phyloP scores from a whole-genome alignment of 345 rosid genomes.

The Linum lewisii region DNA sequence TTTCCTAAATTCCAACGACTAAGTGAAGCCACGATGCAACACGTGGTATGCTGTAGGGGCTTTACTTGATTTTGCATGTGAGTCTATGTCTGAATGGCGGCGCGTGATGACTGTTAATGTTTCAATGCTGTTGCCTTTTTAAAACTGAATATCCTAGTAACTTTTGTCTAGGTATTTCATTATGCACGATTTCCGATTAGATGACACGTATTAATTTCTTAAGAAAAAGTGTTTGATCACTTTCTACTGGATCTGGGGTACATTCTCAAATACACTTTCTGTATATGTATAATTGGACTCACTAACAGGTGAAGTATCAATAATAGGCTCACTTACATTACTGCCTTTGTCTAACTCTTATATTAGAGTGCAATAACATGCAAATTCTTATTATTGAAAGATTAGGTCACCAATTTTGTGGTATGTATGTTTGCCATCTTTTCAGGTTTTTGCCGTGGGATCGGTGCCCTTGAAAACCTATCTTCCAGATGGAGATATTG shows the following conservation, averaged over 20 bases:
- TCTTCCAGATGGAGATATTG: slow-evolving; percentile 31
- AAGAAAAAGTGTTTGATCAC: too few relatives aligned
- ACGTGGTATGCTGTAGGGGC: slow-evolving; percentile 6
- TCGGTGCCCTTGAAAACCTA: slow-evolving; percentile 27
- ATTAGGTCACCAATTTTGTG: not conserved
- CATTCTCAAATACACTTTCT: not conserved
- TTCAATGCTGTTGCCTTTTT: not conserved
- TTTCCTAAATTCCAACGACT: not conserved
- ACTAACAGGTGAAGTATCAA: not conserved
- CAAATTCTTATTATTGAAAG: not conserved
- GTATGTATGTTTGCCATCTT: not conserved
- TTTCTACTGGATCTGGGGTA: not conserved
- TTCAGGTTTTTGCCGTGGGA: slow-evolving; percentile 22
- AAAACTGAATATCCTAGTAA: not conserved
- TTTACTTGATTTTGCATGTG: slow-evolving; percentile 3
- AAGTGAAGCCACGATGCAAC: not conserved
- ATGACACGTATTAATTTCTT: too few relatives aligned
- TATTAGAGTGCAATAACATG: not conserved
- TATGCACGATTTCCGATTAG: not conserved
- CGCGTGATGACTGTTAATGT: not conserved
- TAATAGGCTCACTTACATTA: not conserved
- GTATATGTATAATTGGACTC: not conserved
- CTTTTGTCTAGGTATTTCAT: not conserved
- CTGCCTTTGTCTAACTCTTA: not conserved
- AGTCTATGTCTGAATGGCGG: not conserved